Conservation (phyloP, 345 rosid species). For the Citrus cavaleriei region DNA sequence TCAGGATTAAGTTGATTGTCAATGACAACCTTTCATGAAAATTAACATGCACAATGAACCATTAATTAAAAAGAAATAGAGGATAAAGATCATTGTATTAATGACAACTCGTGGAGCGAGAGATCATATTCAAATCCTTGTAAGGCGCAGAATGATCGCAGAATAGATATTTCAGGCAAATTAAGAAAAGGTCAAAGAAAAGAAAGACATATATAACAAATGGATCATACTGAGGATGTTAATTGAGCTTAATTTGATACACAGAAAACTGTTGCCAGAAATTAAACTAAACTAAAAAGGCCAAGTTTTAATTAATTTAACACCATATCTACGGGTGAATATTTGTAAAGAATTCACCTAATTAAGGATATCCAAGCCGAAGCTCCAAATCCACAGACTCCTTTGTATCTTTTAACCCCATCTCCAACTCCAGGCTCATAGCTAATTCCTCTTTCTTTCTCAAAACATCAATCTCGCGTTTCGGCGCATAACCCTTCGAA, state of each 20-base stretch:
- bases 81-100: not conserved
- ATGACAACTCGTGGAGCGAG: not conserved
- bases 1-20: not conserved
- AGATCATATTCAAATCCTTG: not conserved
- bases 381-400: conserved; percentile 67
- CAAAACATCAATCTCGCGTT: conserved; percentile 22
- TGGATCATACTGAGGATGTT: no score
- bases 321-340: not conserved
- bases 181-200: no score
- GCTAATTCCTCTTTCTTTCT: conserved; percentile 21
- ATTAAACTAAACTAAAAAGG: not conserved
- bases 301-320: not conserved
- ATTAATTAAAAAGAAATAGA: not conserved
- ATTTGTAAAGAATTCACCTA: conserved; percentile 4
- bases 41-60: not conserved
- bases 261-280: not conserved
- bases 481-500: conserved; percentile 16
- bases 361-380: conserved; percentile 47
- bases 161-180: not conserved
- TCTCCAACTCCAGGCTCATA: conserved; percentile 46
- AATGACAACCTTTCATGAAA: not conserved
- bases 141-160: not conserved
- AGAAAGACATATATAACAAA: no score
- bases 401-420: conserved; percentile 37
- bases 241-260: not conserved